Percentiles rank a stretch among this genome's conserved stretches.
These are phyloP conservation scores for Fusarium concolor DNA, from an alignment of 2,329 filamentous ascomycete genomes.

Conservation along the genomic window DNA sequence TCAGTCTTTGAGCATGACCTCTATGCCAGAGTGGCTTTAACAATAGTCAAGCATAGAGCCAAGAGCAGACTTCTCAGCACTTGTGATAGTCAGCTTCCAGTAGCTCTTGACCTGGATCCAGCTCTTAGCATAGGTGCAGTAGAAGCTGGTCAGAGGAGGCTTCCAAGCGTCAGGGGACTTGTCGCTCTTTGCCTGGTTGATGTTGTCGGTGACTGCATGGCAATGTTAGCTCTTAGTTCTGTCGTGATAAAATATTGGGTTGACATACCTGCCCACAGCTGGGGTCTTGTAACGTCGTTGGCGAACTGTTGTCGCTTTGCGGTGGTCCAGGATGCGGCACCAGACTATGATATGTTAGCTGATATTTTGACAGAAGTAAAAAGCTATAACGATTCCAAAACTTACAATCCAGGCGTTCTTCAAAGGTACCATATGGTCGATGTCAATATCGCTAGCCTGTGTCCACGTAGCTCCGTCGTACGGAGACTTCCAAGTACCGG, in stretches of 20 bases:
- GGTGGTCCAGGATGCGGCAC: constrained; percentile 78
- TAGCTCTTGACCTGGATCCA: constrained; percentile 84
- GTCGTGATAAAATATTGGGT: not conserved
- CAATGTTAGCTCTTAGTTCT: not conserved
- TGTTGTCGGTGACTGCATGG: constrained; percentile 73
- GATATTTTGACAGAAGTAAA: not conserved
- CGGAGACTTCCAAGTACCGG: constrained; percentile 76
- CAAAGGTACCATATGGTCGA: constrained; percentile 85
- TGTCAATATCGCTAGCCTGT: constrained; percentile 76
- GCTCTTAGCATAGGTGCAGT: constrained; percentile 81
- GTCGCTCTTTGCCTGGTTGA: constrained; percentile 82
- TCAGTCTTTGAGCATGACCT: not conserved
- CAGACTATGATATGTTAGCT: constrained; percentile 62
- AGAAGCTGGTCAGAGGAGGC: constrained; percentile 74
- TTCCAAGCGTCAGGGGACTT: constrained; percentile 80
- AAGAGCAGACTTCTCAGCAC: constrained; percentile 77
- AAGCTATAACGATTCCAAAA: constrained; percentile 2
- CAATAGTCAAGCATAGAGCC: constrained; percentile 54
- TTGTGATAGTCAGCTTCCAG: constrained; percentile 75
- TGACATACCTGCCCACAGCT: constrained; percentile 71
- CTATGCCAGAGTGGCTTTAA: constrained; percentile 18
- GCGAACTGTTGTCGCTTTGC: constrained; percentile 75
- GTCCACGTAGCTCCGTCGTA: constrained; percentile 82
- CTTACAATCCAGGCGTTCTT: constrained; percentile 81
- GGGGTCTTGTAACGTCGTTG: constrained; percentile 80